Evolutionary conservation across 495 filamentous ascomycete species (phyloP).

Genomic region (Staphylotrichum tortipilum): DNA sequence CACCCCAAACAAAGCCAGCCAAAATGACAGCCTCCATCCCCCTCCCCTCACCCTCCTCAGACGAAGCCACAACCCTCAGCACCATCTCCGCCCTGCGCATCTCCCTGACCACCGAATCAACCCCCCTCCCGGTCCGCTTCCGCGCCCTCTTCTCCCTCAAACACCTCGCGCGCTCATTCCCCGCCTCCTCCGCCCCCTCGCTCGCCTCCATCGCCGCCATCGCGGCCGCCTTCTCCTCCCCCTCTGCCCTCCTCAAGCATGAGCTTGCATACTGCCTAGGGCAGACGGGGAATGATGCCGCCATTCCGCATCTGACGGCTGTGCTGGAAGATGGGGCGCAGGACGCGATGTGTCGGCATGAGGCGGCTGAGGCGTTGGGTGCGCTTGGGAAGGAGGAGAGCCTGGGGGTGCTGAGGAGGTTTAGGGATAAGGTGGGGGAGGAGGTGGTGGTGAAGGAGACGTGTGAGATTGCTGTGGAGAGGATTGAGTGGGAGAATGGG

Average conservation of each 20-base stretch:
- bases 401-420: conserved; percentile 58
- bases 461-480: conserved; percentile 89
- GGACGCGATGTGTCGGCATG: conserved; percentile 92
- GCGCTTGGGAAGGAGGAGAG: conserved; percentile 70
- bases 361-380: conserved; percentile 91
- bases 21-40: conserved; percentile 3
- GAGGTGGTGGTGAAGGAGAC: conserved; percentile 81
- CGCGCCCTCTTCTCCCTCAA: conserved; percentile 97
- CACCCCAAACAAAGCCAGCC: not conserved
- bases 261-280: conserved; percentile 96
- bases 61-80: not conserved
- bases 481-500: conserved; percentile 88
- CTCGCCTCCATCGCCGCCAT: conserved; percentile 85
- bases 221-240: conserved; percentile 74
- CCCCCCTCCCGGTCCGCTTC: conserved; percentile 81
- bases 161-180: conserved; percentile 65
- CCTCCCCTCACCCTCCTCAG: not conserved
- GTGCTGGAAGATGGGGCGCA: conserved; percentile 73
- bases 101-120: conserved; percentile 66
- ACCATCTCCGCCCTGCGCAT: conserved; percentile 58
- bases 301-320: conserved; percentile 61
- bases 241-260: conserved; percentile 83
- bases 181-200: conserved; percentile 38
- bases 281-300: conserved; percentile 68
- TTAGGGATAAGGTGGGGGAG: conserved; percentile 64